Conservation (phyloP, 1,139 yeast species). For the Sugiyamaella xylanicola region DNA sequence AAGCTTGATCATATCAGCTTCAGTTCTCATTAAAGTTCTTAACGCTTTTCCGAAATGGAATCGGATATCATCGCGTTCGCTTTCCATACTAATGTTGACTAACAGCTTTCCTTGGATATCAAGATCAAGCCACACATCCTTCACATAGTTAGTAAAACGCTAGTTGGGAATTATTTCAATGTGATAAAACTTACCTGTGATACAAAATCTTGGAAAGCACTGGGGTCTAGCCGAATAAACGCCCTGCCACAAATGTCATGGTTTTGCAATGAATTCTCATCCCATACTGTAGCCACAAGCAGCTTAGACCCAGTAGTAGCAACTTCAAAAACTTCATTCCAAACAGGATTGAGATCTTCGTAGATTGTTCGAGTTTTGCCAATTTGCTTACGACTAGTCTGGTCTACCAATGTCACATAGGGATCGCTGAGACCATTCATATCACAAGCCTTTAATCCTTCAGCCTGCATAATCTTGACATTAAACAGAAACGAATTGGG, state of each 20-base stretch:
- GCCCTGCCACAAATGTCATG: constrained; percentile 75
- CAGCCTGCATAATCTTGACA: constrained; percentile 67
- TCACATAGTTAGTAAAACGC: constrained; percentile 32
- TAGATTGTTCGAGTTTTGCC: constrained; percentile 72
- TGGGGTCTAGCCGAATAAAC: constrained; percentile 63
- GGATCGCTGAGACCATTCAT: constrained; percentile 62
- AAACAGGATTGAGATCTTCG: constrained; percentile 69
- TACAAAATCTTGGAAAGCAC: constrained; percentile 66
- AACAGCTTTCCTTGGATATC: constrained; percentile 68
- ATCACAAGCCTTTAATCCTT: constrained; percentile 59
- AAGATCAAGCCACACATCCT: constrained; percentile 61
- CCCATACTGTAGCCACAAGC: constrained; percentile 73
- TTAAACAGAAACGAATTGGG: constrained; percentile 61
- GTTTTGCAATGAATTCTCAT: constrained; percentile 55
- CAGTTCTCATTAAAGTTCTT: constrained; percentile 61
- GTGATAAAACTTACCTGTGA: constrained; percentile 44
- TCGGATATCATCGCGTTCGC: constrained; percentile 73
- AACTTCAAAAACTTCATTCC: constrained; percentile 85
- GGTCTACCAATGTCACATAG: constrained; percentile 68
- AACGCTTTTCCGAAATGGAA: constrained; percentile 79
- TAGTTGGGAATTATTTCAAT: too few relatives aligned
- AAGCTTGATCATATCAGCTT: constrained; percentile 63
- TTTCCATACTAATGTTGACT: constrained; percentile 72
- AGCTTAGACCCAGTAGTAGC: constrained; percentile 43
- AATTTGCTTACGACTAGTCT: constrained; percentile 54